phyloP scores from a whole-genome alignment of 1,284 basidiomycete genomes.

The Melanopsichium pennsylvanicum region DNA sequence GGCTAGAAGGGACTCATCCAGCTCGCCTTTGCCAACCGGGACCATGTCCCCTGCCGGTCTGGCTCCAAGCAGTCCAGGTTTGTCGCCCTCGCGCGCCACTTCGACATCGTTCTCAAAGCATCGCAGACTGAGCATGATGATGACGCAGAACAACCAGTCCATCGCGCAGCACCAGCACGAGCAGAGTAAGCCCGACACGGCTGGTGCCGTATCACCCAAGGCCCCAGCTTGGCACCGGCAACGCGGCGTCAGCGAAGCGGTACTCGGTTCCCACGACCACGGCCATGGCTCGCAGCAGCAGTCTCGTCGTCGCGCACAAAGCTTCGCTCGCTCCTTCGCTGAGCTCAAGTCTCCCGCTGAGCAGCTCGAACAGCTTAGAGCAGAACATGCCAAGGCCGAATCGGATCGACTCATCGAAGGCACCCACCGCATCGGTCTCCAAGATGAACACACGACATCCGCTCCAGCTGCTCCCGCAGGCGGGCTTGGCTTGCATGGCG shows the following conservation, averaged over 20 bases:
- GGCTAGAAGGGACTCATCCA: slow-evolving; percentile 3
- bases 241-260: slow-evolving; percentile 26
- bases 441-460: slow-evolving; percentile 12
- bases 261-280: not conserved
- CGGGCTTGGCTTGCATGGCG: slow-evolving; percentile 14
- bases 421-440: slow-evolving; percentile 20
- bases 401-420: slow-evolving; percentile 17
- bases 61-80: slow-evolving; percentile 3
- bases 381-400: slow-evolving; percentile 25
- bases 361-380: slow-evolving; percentile 36
- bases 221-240: slow-evolving; percentile 3
- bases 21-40: slow-evolving; percentile 32
- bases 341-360: slow-evolving; percentile 33
- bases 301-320: slow-evolving; percentile 31
- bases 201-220: slow-evolving; percentile 8
- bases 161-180: slow-evolving; percentile 1
- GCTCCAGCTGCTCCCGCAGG: slow-evolving; percentile 7
- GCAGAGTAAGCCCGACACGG: not conserved
- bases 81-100: slow-evolving; percentile 1
- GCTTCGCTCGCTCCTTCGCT: slow-evolving; percentile 46
- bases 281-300: not conserved
- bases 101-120: slow-evolving; percentile 36
- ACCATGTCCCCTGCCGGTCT: slow-evolving; percentile 30
- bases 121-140: slow-evolving; percentile 31
- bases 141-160: slow-evolving; percentile 20